Conservation (phyloP, 73 alveolate genomes). For the Paraurostyla sp. region DNA sequence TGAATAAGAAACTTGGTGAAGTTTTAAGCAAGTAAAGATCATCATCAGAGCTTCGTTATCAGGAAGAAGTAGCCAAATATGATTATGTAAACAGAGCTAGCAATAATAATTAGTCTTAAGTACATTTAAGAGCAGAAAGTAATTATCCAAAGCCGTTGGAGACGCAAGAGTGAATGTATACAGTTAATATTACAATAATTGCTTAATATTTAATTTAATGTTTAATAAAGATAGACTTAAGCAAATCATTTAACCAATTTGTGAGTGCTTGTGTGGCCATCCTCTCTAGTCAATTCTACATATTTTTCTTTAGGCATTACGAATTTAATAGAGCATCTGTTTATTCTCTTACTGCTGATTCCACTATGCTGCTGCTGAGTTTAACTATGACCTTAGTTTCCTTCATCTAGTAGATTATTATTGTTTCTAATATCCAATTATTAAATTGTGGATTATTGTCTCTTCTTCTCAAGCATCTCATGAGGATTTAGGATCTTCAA, state of each 20-base stretch:
- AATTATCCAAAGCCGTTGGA: slow-evolving; percentile 42
- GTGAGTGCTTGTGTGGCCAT: slow-evolving; percentile 38
- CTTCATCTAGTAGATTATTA: slow-evolving; percentile 1
- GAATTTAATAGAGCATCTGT: slow-evolving; percentile 30
- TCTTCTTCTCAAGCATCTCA: not conserved
- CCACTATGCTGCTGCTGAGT: slow-evolving; percentile 8
- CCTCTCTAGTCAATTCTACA: slow-evolving; percentile 60
- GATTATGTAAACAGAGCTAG: not conserved
- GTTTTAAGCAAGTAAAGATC: not conserved
- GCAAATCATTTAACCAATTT: slow-evolving; percentile 50
- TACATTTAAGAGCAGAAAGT: not conserved
- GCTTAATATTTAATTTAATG: not conserved
- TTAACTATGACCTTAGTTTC: not conserved
- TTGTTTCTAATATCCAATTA: not conserved
- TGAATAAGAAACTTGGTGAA: not conserved
- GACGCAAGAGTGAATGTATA: too few species aligned
- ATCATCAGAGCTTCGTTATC: not conserved
- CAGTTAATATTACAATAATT: too few species aligned
- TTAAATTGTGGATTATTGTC: not conserved
- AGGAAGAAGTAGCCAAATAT: not conserved
- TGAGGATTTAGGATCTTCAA: slow-evolving; percentile 28
- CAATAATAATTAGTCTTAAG: not conserved
- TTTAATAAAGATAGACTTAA: not conserved
- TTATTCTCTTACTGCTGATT: slow-evolving; percentile 39
- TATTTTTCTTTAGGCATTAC: slow-evolving; percentile 57